Base-by-base conservation (phyloP, 2,329 filamentous ascomycete genomes). In the Amesomyces nigricolor region DNA sequence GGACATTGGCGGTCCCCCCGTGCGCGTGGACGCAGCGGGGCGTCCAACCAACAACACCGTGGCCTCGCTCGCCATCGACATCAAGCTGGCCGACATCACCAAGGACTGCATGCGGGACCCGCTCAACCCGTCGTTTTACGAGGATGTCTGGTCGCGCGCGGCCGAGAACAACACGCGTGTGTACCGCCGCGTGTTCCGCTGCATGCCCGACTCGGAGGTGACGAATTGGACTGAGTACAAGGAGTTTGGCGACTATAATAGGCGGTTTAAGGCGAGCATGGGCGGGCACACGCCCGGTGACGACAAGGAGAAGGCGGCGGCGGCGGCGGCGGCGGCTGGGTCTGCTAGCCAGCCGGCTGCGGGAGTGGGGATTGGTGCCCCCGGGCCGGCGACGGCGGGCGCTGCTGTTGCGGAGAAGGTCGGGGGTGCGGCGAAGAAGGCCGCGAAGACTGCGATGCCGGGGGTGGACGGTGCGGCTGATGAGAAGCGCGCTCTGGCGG, bases 91-190 rank as follows among this genome's bases (percentile, higher is more conserved):
- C 0, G 75, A 81, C 35, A 81, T 99, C 26, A 84, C 89, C 60
- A 89, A 91, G 64, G 88, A 97, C 68, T 97, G 92, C 72, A 99
- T 99, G 91, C 82, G 80, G 14, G 94, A 99, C 70, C 94, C 95
- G 0, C 73, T 99, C 40, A 85, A 86, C 56, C 80, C 89, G 52
- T 75, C 79, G 1, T 99, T 99, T 71, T 88, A 89, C 68, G 82
- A 94, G 45, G 88, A 95, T 59, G 85, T 89, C 1, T 99, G 95
- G 95, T 85, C 87, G 61, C 80, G 84, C 16, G 85, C 91, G 51
- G 94, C 94, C 0, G 85, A 88, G 60, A 97, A 97, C 75, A 99
- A 99, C 69, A 99, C 94, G 3, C 92, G 91, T 68, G 81, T 99
- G 47, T 99, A 89, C 73, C 87, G 94, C 32, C 84, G 88, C 58